Percentiles rank a stretch among this genome's conserved stretches.
Evolutionary conservation across 805 yeast genomes (phyloP).

Genomic region (Metschnikowia matae): DNA sequence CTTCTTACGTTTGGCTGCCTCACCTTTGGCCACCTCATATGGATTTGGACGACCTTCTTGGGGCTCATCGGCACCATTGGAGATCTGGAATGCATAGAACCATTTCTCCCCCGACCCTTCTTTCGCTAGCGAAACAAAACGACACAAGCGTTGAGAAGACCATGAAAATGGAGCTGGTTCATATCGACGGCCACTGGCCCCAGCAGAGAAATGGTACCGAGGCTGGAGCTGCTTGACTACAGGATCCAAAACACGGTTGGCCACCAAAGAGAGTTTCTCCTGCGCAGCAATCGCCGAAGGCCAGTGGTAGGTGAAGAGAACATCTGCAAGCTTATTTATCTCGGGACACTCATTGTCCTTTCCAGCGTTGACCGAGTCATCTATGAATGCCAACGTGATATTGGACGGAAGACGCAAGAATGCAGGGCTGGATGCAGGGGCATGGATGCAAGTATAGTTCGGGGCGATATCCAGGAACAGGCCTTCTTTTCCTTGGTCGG

Average conservation of each 20-base stretch:
- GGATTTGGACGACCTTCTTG: conserved; percentile 19
- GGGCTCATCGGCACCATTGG: conserved; percentile 18
- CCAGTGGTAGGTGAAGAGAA: conserved; percentile 60
- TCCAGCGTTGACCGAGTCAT: conserved; percentile 20
- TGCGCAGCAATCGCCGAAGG: conserved; percentile 48
- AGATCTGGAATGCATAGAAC: conserved; percentile 65
- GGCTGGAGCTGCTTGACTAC: conserved; percentile 49
- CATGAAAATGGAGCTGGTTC: conserved; percentile 60
- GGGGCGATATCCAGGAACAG: conserved; percentile 21
- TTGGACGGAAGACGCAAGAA: conserved; percentile 39
- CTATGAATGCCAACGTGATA: conserved; percentile 44
- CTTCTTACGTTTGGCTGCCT: conserved; percentile 2
- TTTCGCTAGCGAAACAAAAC: conserved; percentile 63
- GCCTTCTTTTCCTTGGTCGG: conserved; percentile 11
- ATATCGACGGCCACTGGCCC: conserved; percentile 45
- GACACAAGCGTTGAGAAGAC: conserved; percentile 44
- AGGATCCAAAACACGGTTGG: conserved; percentile 42
- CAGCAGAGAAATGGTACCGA: conserved; percentile 62
- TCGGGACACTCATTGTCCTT: neutral
- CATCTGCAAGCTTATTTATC: conserved; percentile 34
- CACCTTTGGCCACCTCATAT: conserved; percentile 9
- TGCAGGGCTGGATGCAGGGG: conserved; percentile 25
- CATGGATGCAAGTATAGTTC: conserved; percentile 28
- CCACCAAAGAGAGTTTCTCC: conserved; percentile 41
- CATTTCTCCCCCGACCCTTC: conserved; percentile 55